Percentiles rank a stretch among this genome's conserved stretches.
Evolutionary conservation across 495 filamentous ascomycete species (phyloP).

Genomic region (Neurospora sp.): DNA sequence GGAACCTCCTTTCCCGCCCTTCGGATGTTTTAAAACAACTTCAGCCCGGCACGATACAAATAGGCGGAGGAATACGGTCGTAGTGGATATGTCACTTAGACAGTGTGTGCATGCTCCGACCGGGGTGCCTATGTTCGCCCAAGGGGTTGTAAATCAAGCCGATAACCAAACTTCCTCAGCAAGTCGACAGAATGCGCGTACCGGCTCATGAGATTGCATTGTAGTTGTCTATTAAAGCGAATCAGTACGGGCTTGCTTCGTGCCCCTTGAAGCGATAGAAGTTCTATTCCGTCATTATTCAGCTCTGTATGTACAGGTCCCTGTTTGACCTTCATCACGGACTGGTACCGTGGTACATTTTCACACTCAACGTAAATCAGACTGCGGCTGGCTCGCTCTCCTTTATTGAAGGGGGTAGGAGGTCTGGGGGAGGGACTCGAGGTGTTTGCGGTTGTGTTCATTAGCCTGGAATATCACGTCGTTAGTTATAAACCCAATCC

Average conservation of each 20-base stretch:
- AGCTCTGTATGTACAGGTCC: not conserved
- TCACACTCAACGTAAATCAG: not conserved
- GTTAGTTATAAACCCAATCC: not conserved
- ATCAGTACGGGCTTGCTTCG: not conserved
- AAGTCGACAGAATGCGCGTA: not conserved
- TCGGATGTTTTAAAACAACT: not conserved
- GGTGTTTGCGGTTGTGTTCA: constrained; percentile 70
- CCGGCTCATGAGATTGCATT: not conserved
- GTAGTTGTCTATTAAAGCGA: not conserved
- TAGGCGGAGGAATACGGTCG: not conserved
- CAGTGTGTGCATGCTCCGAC: not conserved
- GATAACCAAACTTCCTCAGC: not conserved
- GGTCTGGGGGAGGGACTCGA: constrained; percentile 68
- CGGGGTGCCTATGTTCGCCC: not conserved
- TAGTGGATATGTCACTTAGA: not conserved
- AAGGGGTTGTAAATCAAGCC: not conserved
- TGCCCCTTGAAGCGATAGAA: not conserved
- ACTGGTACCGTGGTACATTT: not conserved
- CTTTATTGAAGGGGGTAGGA: constrained; percentile 49
- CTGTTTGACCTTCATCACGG: not conserved
- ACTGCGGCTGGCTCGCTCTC: not conserved
- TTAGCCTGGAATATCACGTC: constrained; percentile 49
- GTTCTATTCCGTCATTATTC: not conserved
- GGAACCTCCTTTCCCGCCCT: not conserved
- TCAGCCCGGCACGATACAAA: not conserved